phyloP scores from a whole-genome alignment of 106 monocot genomes.

The Phalaenopsis aphrodite region DNA sequence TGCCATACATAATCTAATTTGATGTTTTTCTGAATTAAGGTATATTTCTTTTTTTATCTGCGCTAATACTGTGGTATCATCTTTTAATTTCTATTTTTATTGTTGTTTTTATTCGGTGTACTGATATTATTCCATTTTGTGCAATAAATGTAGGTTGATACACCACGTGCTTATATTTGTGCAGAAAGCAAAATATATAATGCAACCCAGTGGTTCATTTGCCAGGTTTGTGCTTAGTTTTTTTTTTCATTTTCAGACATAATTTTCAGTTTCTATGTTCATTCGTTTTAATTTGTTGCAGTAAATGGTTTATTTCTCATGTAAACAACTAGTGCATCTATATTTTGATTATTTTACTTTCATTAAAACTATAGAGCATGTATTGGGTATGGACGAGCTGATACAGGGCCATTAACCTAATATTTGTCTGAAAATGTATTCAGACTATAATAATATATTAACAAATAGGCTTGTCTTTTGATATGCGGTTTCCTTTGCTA shows the following conservation, averaged over 20 bases:
- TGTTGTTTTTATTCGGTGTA: neutral
- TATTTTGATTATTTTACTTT: neutral
- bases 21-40: neutral
- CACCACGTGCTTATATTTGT: conserved; percentile 74
- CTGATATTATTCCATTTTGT: neutral
- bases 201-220: conserved; percentile 84
- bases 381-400: neutral
- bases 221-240: conserved; percentile 57
- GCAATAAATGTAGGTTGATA: conserved; percentile 46
- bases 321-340: neutral
- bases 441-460: neutral
- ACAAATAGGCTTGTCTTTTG: no score
- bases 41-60: conserved; percentile 5
- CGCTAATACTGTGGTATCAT: neutral
- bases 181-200: conserved; percentile 78
- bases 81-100: neutral
- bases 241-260: conserved; percentile 1
- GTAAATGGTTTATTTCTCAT: neutral
- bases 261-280: neutral
- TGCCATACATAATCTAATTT: neutral
- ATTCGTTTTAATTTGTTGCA: neutral
- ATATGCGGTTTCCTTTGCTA: no score
- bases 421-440: neutral
- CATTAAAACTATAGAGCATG: neutral
- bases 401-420: neutral